phyloP scores from a whole-genome alignment of 331 rosid species.

The Malus hybrid region DNA sequence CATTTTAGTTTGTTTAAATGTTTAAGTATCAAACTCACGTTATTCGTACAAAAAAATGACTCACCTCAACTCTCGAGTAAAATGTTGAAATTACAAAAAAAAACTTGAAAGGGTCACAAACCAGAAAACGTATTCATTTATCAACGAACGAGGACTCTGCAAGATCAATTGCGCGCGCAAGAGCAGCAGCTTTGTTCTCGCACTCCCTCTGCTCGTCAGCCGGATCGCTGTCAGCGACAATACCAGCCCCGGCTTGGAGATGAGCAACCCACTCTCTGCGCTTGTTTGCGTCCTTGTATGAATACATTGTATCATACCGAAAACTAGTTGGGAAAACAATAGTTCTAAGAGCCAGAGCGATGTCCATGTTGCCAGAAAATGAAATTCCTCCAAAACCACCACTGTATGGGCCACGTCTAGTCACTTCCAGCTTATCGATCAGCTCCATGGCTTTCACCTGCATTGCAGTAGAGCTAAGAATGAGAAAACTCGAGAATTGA shows the following conservation, averaged over 20 bases:
- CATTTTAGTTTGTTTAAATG: too few species aligned
- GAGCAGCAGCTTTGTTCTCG: constrained; percentile 93
- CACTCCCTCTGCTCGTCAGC: constrained; percentile 90
- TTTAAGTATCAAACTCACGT: not conserved
- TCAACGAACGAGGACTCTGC: constrained; percentile 80
- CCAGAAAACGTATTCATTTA: constrained; percentile 13
- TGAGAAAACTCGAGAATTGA: constrained; percentile 1
- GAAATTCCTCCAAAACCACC: constrained; percentile 96
- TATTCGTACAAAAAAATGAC: not conserved
- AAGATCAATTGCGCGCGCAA: constrained; percentile 89
- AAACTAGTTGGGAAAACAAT: constrained; percentile 72
- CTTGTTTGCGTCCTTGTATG: constrained; percentile 63
- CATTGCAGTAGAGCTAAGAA: constrained; percentile 18
- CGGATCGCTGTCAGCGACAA: constrained; percentile 91
- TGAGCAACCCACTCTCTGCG: constrained; percentile 94
- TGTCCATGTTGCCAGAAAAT: constrained; percentile 74
- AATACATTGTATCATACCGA: constrained; percentile 81
- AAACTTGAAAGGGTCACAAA: not conserved
- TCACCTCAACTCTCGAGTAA: not conserved
- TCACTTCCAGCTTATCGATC: constrained; percentile 79
- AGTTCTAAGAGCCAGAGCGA: constrained; percentile 86
- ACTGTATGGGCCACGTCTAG: constrained; percentile 90
- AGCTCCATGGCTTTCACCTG: constrained; percentile 98
- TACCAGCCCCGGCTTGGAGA: constrained; percentile 91
- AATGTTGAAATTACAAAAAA: not conserved